These are phyloP conservation scores for Daedaleopsis sinensis DNA, from an alignment of 768 basidiomycete species.

Conservation along the genomic window DNA sequence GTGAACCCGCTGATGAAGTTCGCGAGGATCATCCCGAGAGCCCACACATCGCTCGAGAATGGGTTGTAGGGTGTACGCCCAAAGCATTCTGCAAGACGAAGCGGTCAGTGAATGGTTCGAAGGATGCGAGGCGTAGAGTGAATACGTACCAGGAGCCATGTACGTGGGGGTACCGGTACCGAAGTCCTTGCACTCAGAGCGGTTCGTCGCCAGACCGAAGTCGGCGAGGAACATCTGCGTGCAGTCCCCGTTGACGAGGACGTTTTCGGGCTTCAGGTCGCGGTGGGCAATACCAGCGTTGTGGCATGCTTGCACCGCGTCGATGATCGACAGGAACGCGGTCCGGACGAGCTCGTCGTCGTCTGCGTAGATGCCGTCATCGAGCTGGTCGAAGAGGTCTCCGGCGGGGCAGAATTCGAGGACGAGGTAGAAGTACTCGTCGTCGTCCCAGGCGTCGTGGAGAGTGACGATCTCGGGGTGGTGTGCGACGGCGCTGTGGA, in stretches of 20 bases:
- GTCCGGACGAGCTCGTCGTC: slow-evolving; percentile 46
- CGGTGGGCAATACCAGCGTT: slow-evolving; percentile 19
- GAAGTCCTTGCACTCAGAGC: slow-evolving; percentile 17
- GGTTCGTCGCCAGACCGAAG: slow-evolving; percentile 35
- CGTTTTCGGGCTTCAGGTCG: slow-evolving; percentile 1
- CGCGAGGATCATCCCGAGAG: slow-evolving; percentile 47
- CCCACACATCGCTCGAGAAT: slow-evolving; percentile 32
- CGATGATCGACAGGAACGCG: slow-evolving; percentile 54
- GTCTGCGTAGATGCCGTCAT: background rate
- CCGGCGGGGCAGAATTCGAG: slow-evolving; percentile 91
- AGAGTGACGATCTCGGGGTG: slow-evolving; percentile 85
- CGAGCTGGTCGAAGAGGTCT: slow-evolving; percentile 40
- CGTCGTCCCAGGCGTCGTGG: slow-evolving; percentile 84
- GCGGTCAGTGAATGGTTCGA: background rate
- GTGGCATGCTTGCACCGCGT: slow-evolving; percentile 54
- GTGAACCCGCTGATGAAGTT: slow-evolving; percentile 51
- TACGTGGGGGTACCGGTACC: slow-evolving; percentile 27
- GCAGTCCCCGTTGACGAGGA: slow-evolving; percentile 37
- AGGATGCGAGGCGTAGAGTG: background rate
- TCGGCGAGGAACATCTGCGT: slow-evolving; percentile 46
- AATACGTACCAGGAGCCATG: slow-evolving; percentile 31
- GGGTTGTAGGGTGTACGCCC: slow-evolving; percentile 29
- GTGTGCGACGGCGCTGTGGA: slow-evolving; percentile 71
- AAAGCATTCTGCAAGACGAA: slow-evolving; percentile 16
- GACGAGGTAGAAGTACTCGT: slow-evolving; percentile 79